A percentile compares a stretch with the other conserved stretches of the same genome.
These are phyloP conservation scores for Luffa aegyptiaca DNA, from an alignment of 306 rosid species.

Conservation along the genomic window DNA sequence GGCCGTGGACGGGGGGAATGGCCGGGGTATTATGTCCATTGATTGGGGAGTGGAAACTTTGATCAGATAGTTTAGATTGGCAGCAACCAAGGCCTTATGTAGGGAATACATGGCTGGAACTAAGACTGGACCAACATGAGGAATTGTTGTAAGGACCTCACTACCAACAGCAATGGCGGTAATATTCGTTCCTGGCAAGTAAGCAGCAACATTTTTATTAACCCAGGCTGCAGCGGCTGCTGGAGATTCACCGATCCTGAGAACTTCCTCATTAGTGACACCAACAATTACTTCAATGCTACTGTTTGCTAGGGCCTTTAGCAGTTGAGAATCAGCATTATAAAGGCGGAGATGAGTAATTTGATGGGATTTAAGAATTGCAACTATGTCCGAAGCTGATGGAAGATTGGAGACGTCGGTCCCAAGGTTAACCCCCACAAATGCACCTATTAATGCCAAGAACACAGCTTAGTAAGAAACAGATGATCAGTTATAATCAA, in stretches of 20 bases:
- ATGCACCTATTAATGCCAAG: slow-evolving; percentile 59
- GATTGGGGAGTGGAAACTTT: slow-evolving; percentile 81
- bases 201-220: slow-evolving; percentile 67
- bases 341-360: slow-evolving; percentile 69
- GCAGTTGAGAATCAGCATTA: slow-evolving; percentile 58
- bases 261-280: slow-evolving; percentile 60
- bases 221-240: slow-evolving; percentile 78
- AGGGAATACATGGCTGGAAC: slow-evolving; percentile 78
- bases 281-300: slow-evolving; percentile 71
- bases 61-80: slow-evolving; percentile 60
- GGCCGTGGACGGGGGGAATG: slow-evolving; percentile 89
- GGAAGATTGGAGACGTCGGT: slow-evolving; percentile 65
- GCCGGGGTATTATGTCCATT: slow-evolving; percentile 62
- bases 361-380: slow-evolving; percentile 64
- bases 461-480: background rate
- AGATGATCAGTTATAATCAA: background rate
- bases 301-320: slow-evolving; percentile 63
- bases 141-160: slow-evolving; percentile 66
- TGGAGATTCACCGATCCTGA: slow-evolving; percentile 63
- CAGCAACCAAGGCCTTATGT: slow-evolving; percentile 60
- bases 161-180: slow-evolving; percentile 86
- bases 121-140: slow-evolving; percentile 61
- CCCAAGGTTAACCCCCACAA: slow-evolving; percentile 78
- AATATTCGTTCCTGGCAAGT: slow-evolving; percentile 72
- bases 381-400: slow-evolving; percentile 44